Evolutionary conservation across 768 basidiomycete species (phyloP), one percentile per base, ranked within the genome.

Genomic region (Podaxis pistillaris): DNA sequence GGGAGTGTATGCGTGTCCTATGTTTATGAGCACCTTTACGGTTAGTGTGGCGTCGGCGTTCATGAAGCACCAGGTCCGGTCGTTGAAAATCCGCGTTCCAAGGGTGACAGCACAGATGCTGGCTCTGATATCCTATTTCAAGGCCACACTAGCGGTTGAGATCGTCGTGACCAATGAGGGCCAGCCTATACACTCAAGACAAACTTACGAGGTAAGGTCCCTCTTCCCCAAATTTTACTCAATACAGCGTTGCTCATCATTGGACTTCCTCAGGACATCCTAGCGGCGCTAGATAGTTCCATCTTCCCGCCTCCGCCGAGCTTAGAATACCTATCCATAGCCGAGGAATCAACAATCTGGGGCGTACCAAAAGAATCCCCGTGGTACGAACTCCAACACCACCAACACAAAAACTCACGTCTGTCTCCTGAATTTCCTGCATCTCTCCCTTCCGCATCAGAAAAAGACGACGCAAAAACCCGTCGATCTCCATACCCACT

Each of bases 41-140:
- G 28, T 51, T n/a, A 51, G 15, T 9, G 49, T 60, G 17, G 58
- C 33, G 3, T 60, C 58, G 36, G 49, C 49, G 13, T 52, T 60
- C 22, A 50, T 50, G 49, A 60, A 52, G 19, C 37, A 51, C 15
- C 58, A 60, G 36, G 37, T 60, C 12, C 33, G 49, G 6, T 60
- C 58, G 22, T 26, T 60, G 37, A 60, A 60, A 26, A 22, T 60
- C n/a, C 58, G 58, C 13, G 58, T 60, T 15, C 58, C 58, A 8
- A 51, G 9, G 37, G 36, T 60, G 33, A 60, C 58, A 26, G 36
- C 7, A 13, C 58, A 28, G 13, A 38, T 51, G n/a, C 11, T 60
- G 1, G 58, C 58, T 50, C 49, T 60, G 37, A 50, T 60, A 3
- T 60, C 58, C 24, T 52, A 60, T 19, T 60, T 60, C 58, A 60